Conservation (phyloP, 148 eudicot species). For the Chenopodium album region DNA sequence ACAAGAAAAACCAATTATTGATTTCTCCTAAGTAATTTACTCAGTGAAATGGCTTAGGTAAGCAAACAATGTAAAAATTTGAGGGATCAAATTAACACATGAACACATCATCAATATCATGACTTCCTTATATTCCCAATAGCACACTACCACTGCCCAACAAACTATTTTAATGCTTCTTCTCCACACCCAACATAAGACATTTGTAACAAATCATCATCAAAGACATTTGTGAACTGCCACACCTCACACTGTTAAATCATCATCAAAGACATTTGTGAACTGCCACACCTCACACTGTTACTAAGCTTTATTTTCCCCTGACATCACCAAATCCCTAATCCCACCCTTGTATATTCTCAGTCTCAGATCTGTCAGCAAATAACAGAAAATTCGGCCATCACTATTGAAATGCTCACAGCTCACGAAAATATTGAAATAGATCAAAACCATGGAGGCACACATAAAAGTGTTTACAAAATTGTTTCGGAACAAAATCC, state of each 20-base stretch:
- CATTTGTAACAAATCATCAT: not conserved
- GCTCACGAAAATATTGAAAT: not conserved
- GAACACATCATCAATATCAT: not conserved
- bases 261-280: not conserved
- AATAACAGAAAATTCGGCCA: not conserved
- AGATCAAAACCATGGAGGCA: not conserved
- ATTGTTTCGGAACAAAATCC: too few species aligned
- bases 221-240: not conserved
- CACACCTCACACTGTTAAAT: not conserved
- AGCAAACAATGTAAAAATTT: not conserved
- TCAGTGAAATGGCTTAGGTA: not conserved
- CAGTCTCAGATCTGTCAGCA: not conserved
- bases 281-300: not conserved
- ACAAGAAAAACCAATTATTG: conserved; percentile 1
- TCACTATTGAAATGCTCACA: not conserved
- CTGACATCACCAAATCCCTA: not conserved
- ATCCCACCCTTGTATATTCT: not conserved
- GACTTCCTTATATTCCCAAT: not conserved
- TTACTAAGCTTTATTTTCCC: not conserved
- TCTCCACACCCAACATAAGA: not conserved
- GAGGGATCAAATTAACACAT: not conserved
- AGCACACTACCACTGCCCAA: not conserved
- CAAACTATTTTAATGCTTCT: too few species aligned
- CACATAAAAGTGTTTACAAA: too few species aligned
- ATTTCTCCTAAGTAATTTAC: not conserved